A percentile compares a stretch with the other conserved stretches of the same genome.
phyloP scores from a whole-genome alignment of 305 asterid species.

The Solanum hybrid region DNA sequence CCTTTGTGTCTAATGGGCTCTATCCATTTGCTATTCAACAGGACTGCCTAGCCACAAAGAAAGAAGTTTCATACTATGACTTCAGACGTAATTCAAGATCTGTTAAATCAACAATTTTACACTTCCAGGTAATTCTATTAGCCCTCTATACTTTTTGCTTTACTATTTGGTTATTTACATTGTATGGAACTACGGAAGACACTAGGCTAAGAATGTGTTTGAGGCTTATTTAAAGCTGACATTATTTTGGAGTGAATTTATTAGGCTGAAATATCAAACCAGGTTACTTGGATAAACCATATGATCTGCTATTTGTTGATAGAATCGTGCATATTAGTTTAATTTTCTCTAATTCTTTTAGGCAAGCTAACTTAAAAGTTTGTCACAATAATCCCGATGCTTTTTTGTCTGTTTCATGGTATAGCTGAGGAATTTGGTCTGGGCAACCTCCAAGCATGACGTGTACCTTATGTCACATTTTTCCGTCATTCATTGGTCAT shows the following conservation, averaged over 20 bases:
- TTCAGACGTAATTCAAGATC: conserved; percentile 66
- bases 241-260: not conserved
- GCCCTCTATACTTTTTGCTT: not conserved
- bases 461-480: conserved; percentile 37
- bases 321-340: not conserved
- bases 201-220: not conserved
- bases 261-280: not conserved
- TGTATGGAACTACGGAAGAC: not conserved
- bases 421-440: conserved; percentile 36
- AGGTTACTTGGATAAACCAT: not conserved
- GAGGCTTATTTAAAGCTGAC: not conserved
- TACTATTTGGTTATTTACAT: conserved; percentile 1
- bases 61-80: conserved; percentile 47
- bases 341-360: not conserved
- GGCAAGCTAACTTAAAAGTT: not conserved
- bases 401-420: not conserved
- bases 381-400: not conserved
- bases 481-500: conserved; percentile 33
- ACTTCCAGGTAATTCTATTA: conserved; percentile 41
- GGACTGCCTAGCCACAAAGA: conserved; percentile 15
- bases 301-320: not conserved
- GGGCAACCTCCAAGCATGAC: conserved; percentile 37
- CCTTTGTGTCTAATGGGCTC: not conserved
- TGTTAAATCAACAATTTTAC: conserved; percentile 60
- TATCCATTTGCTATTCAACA: not conserved